These are phyloP conservation scores for Spergularia bocconei DNA, from an alignment of 148 eudicot species.

Conservation along the genomic window DNA sequence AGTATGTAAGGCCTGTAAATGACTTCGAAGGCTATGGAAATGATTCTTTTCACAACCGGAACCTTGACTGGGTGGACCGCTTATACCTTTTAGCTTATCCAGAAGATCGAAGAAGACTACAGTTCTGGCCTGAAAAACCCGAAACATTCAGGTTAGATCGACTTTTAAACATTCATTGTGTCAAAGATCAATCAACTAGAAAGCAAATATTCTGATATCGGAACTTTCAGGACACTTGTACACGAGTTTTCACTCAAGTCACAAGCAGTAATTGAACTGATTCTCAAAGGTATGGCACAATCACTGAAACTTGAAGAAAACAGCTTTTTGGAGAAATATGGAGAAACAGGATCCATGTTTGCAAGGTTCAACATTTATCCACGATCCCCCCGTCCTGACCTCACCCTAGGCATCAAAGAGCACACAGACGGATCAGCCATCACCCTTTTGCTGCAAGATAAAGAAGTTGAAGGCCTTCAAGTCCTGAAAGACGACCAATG, in stretches of 20 bases:
- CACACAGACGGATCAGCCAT: slow-evolving; percentile 47
- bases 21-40: slow-evolving; percentile 33
- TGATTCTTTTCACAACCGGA: slow-evolving; percentile 23
- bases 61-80: slow-evolving; percentile 27
- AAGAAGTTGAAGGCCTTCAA: slow-evolving; percentile 49
- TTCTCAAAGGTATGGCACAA: slow-evolving; percentile 40
- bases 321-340: slow-evolving; percentile 32
- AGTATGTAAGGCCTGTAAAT: slow-evolving; percentile 10
- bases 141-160: slow-evolving; percentile 27
- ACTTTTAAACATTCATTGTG: too few relatives aligned
- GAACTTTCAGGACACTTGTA: neutral
- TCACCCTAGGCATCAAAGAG: slow-evolving; percentile 37
- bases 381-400: slow-evolving; percentile 37
- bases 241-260: neutral
- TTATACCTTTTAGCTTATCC: slow-evolving; percentile 22
- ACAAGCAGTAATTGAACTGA: neutral
- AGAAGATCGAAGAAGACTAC: slow-evolving; percentile 19
- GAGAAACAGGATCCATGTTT: slow-evolving; percentile 12
- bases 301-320: slow-evolving; percentile 35
- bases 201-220: too few relatives aligned
- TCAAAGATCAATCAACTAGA: too few relatives aligned
- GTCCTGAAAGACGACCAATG: slow-evolving; percentile 36
- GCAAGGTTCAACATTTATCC: slow-evolving; percentile 46
- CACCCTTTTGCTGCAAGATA: slow-evolving; percentile 43
- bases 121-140: slow-evolving; percentile 48